Conservation (phyloP, 2,329 filamentous ascomycete species). For the Paecilomyces niveus region DNA sequence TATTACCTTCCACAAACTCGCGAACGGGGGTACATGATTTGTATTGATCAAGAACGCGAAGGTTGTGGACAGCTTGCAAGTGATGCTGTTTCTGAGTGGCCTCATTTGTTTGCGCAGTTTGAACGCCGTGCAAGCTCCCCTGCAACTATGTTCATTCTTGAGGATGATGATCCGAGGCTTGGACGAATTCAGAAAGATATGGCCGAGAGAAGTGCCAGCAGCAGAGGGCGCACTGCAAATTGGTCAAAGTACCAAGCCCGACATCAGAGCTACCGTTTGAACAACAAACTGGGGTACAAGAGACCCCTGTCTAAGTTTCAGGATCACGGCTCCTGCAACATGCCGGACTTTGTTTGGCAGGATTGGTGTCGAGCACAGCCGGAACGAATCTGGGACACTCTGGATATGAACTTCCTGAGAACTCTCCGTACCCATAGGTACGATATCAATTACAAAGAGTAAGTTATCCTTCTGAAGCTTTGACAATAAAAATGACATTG, state of each 20-base stretch:
- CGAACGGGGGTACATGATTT: constrained; percentile 53
- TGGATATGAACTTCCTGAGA: constrained; percentile 57
- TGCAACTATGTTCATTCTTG: constrained; percentile 54
- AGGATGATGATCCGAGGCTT: constrained; percentile 48
- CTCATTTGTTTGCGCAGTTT: constrained; percentile 38
- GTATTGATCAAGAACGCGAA: constrained; percentile 36
- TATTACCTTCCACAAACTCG: constrained; percentile 69
- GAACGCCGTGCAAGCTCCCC: constrained; percentile 55
- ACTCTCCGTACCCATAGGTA: constrained; percentile 39
- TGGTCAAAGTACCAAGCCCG: constrained; percentile 47
- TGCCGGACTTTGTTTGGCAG: constrained; percentile 51
- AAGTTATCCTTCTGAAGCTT: constrained; percentile 46
- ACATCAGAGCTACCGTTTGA: constrained; percentile 50
- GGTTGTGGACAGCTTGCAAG: constrained; percentile 16
- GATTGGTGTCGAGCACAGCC: constrained; percentile 46
- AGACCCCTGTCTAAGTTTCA: constrained; percentile 56
- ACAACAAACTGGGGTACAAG: constrained; percentile 44
- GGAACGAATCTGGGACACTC: constrained; percentile 56
- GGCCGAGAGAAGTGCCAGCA: constrained; percentile 18
- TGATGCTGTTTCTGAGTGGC: constrained; percentile 26
- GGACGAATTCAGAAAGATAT: constrained; percentile 45
- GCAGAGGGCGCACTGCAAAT: constrained; percentile 18
- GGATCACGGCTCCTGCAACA: constrained; percentile 45
- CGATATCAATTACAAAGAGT: constrained; percentile 55
- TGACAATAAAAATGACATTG: constrained; percentile 40